A percentile compares a stretch with the other conserved stretches of the same genome.
These are phyloP conservation scores for Primulina eburnea DNA, from an alignment of 257 asterid species.

Conservation along the genomic window DNA sequence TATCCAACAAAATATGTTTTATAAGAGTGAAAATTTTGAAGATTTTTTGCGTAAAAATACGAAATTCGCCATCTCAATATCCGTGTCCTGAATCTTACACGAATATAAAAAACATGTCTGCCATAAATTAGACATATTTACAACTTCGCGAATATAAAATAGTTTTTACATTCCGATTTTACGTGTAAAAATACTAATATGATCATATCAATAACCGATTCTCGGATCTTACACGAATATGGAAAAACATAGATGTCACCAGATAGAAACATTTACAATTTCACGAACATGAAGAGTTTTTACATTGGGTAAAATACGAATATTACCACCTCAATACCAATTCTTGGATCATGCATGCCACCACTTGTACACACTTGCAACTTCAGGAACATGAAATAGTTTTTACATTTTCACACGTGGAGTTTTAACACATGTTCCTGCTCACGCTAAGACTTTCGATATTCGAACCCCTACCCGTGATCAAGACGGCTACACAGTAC, in stretches of 20 bases:
- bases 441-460: neutral
- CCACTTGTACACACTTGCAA: too few relatives aligned
- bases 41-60: neutral
- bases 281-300: neutral
- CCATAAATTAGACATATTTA: neutral
- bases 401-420: too few relatives aligned
- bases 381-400: too few relatives aligned
- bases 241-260: too few relatives aligned
- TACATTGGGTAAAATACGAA: neutral
- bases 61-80: too few relatives aligned
- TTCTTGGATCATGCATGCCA: too few relatives aligned
- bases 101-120: too few relatives aligned
- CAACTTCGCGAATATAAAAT: neutral
- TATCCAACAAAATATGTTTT: neutral
- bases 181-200: too few relatives aligned
- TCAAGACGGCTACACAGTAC: neutral
- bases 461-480: neutral
- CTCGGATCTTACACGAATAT: neutral
- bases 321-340: too few relatives aligned
- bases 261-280: neutral
- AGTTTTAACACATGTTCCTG: too few relatives aligned
- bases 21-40: too few relatives aligned
- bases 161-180: neutral
- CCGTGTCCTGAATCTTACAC: neutral
- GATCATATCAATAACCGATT: neutral